Evolutionary conservation across 2,329 filamentous ascomycete species (phyloP).

Genomic region (Paramyrothecium roridum): DNA sequence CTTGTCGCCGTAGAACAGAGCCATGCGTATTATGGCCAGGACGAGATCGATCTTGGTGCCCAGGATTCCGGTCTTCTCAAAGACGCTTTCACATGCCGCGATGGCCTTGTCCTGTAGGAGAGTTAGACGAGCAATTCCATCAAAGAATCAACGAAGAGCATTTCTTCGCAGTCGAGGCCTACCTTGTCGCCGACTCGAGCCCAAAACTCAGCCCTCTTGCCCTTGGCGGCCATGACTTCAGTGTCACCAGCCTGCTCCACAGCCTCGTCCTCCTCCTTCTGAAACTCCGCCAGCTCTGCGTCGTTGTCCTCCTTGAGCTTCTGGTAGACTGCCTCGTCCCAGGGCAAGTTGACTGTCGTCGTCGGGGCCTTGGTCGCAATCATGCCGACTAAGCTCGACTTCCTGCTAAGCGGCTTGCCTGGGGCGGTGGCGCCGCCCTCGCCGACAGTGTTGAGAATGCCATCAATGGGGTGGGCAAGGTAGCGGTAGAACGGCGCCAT

Average conservation of each 20-base stretch:
- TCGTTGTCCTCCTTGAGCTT: slow-evolving; percentile 74
- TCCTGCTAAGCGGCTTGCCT: slow-evolving; percentile 61
- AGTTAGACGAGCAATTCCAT: background rate
- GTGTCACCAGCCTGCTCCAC: slow-evolving; percentile 95
- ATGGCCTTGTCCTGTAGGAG: slow-evolving; percentile 80
- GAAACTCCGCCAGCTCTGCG: slow-evolving; percentile 69
- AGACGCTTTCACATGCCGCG: slow-evolving; percentile 84
- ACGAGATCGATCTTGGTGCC: slow-evolving; percentile 97
- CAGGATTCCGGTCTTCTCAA: slow-evolving; percentile 95
- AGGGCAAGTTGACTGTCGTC: slow-evolving; percentile 68
- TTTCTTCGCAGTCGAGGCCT: slow-evolving; percentile 15
- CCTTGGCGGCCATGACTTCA: slow-evolving; percentile 86
- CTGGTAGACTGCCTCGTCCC: slow-evolving; percentile 88
- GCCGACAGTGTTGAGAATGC: slow-evolving; percentile 73
- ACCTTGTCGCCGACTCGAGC: slow-evolving; percentile 96
- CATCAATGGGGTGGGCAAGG: slow-evolving; percentile 77
- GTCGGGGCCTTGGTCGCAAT: slow-evolving; percentile 68
- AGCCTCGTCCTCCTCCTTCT: slow-evolving; percentile 90
- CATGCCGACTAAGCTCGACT: slow-evolving; percentile 70
- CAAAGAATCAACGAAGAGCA: background rate
- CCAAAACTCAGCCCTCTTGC: slow-evolving; percentile 95
- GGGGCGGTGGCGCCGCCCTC: slow-evolving; percentile 53
- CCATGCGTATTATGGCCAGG: slow-evolving; percentile 92
- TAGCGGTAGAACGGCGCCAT: slow-evolving; percentile 87
- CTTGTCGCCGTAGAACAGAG: slow-evolving; percentile 94